Conservation (phyloP, 208 protist species). For the Crithidia sp. region DNA sequence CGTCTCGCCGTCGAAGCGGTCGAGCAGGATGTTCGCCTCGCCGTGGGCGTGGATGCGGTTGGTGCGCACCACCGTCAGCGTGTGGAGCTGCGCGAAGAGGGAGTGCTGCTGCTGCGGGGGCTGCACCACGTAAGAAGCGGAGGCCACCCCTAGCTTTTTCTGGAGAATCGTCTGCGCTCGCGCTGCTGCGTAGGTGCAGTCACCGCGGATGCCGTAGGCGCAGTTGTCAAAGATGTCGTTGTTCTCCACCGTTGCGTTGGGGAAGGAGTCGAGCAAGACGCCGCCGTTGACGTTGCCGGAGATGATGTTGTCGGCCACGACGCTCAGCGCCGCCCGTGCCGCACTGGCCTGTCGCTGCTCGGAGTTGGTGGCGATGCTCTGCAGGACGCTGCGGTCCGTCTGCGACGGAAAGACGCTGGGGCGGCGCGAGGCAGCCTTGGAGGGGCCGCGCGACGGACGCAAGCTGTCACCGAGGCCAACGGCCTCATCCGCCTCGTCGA, state of each 20-base stretch:
- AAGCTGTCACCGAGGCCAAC: neutral
- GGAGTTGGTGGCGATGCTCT: constrained; percentile 21
- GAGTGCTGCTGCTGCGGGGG: constrained; percentile 6
- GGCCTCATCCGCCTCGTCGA: constrained; percentile 4
- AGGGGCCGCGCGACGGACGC: neutral
- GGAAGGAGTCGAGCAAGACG: constrained; percentile 60
- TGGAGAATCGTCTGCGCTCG: constrained; percentile 40
- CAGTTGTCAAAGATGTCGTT: constrained; percentile 80
- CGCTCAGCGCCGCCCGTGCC: constrained; percentile 29
- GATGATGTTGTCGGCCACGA: constrained; percentile 63
- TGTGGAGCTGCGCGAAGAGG: constrained; percentile 16
- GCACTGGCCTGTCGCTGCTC: constrained; percentile 31
- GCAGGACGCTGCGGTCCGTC: constrained; percentile 34
- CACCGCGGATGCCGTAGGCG: constrained; percentile 68
- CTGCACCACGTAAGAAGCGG: neutral
- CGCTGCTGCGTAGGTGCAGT: constrained; percentile 48
- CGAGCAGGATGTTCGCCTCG: constrained; percentile 64
- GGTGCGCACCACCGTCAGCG: constrained; percentile 26
- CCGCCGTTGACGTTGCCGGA: constrained; percentile 62
- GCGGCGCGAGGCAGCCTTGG: constrained; percentile 6
- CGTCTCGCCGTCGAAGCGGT: constrained; percentile 35
- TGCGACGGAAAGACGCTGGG: constrained; percentile 4
- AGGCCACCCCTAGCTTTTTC: constrained; percentile 1
- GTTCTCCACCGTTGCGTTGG: constrained; percentile 56
- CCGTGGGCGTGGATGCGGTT: constrained; percentile 71